These are phyloP conservation scores for Sequoiadendron giganteum DNA, from an alignment of 75 land plant genomes.

Conservation along the genomic window DNA sequence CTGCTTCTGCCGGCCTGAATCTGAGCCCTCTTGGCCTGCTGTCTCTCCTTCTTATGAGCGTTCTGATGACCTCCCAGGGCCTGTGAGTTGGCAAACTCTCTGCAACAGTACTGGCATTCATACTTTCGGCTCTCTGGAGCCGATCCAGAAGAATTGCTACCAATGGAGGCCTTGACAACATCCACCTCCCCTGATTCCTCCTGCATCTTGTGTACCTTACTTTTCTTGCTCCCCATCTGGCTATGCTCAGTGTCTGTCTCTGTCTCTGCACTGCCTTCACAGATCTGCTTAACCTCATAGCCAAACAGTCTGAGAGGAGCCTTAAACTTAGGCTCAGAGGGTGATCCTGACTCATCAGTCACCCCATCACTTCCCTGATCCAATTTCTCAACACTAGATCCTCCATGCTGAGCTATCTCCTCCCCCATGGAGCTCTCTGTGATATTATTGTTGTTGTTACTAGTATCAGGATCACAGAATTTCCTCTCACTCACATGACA, in stretches of 20 bases:
- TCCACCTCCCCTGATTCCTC: not conserved
- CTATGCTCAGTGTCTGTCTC: not conserved
- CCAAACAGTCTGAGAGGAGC: not conserved
- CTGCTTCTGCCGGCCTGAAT: slow-evolving; percentile 48
- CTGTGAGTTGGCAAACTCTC: slow-evolving; percentile 86
- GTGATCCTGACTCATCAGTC: not conserved
- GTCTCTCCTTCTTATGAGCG: slow-evolving; percentile 80
- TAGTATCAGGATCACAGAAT: not conserved
- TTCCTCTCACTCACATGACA: not conserved
- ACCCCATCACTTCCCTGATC: not conserved
- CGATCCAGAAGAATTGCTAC: not conserved
- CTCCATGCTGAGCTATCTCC: slow-evolving; percentile 6
- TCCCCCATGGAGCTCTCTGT: slow-evolving; percentile 13
- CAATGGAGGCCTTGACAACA: not conserved
- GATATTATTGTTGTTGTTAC: not conserved
- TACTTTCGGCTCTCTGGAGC: slow-evolving; percentile 47
- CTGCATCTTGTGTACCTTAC: not conserved
- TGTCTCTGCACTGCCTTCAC: not conserved
- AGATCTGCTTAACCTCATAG: not conserved
- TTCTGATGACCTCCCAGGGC: slow-evolving; percentile 84
- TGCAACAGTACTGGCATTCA: slow-evolving; percentile 81
- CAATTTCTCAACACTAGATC: not conserved
- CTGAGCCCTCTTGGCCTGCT: slow-evolving; percentile 73
- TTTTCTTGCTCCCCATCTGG: not conserved
- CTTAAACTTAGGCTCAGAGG: not conserved